Conservation (phyloP, 768 basidiomycete genomes). For the Phlebiopsis gigantea region DNA sequence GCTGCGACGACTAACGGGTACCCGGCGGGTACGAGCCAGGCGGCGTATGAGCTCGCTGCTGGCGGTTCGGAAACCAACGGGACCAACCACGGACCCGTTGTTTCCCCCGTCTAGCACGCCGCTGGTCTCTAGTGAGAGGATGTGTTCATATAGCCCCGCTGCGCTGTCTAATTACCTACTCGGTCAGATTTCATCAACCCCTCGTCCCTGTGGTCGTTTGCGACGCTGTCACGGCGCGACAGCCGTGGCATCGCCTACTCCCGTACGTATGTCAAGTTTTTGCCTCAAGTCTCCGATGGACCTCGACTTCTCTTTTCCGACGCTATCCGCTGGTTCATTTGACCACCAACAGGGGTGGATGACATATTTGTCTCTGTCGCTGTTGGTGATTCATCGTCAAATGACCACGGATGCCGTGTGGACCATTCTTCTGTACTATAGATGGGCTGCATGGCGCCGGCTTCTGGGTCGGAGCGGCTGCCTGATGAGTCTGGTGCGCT, state of each 20-base stretch:
- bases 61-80: constrained; percentile 8
- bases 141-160: not conserved
- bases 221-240: not conserved
- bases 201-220: not conserved
- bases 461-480: not conserved
- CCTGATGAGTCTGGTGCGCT: not conserved
- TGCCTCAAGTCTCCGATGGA: not conserved
- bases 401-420: constrained; percentile 5
- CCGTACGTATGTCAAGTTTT: constrained; percentile 2
- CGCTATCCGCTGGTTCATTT: constrained; percentile 17
- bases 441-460: not conserved
- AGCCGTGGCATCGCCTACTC: not conserved
- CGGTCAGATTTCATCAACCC: not conserved
- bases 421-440: not conserved
- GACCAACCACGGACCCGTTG: not conserved
- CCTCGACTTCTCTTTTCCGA: not conserved
- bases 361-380: not conserved
- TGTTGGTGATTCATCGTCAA: constrained; percentile 1
- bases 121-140: not conserved
- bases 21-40: not conserved
- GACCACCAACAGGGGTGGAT: constrained; percentile 18
- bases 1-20: constrained; percentile 1
- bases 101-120: constrained; percentile 2
- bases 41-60: constrained; percentile 5
- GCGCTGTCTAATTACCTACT: not conserved